phyloP scores from a whole-genome alignment of 2,329 filamentous ascomycete species.

The Calonectria naviculata region DNA sequence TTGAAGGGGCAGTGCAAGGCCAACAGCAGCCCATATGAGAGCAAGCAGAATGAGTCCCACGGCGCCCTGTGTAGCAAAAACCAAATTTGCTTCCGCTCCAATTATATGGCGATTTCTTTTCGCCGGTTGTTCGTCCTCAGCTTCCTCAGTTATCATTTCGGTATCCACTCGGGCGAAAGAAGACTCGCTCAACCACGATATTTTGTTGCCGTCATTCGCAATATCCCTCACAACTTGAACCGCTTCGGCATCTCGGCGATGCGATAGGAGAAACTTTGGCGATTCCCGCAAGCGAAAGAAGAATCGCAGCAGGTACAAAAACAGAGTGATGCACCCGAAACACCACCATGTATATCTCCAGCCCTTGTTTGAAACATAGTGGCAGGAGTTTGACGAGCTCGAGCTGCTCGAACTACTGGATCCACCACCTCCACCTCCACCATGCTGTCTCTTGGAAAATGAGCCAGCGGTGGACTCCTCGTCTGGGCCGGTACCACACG shows the following conservation, averaged over 20 bases:
- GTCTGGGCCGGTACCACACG: not conserved
- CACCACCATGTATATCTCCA: conserved; percentile 2
- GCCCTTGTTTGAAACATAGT: not conserved
- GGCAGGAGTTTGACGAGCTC: not conserved
- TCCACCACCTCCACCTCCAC: not conserved
- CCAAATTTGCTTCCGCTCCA: not conserved
- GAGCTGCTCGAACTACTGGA: not conserved
- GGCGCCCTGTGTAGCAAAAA: not conserved
- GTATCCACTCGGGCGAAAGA: not conserved
- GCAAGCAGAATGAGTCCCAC: not conserved
- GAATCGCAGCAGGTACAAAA: not conserved
- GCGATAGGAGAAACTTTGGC: not conserved
- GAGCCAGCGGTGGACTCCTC: not conserved
- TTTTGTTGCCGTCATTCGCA: not conserved
- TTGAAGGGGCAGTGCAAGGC: not conserved
- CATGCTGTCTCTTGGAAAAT: not conserved
- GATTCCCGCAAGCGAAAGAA: not conserved
- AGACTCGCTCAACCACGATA: not conserved
- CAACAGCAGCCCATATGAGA: not conserved
- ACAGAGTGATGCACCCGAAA: not conserved
- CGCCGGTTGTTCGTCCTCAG: not conserved
- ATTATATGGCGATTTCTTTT: not conserved
- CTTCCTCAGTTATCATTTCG: not conserved
- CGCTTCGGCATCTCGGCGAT: not conserved
- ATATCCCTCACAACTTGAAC: not conserved